Percentiles rank a stretch among this genome's conserved stretches.
phyloP scores from a whole-genome alignment of 106 monocot genomes.

The Chionographis japonica region DNA sequence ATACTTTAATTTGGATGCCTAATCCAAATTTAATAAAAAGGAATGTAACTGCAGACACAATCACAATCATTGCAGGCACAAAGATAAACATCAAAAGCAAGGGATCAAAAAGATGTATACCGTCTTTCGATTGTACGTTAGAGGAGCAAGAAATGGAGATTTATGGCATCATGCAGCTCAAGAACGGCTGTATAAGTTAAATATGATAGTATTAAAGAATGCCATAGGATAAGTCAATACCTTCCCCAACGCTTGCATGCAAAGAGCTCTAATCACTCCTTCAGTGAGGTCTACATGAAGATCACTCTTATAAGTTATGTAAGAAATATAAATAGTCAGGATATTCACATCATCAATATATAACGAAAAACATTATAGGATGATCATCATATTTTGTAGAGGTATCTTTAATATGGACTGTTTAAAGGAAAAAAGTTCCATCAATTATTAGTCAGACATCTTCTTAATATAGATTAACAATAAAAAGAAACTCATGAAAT shows the following conservation, averaged over 20 bases:
- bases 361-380: neutral
- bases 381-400: neutral
- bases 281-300: constrained; percentile 72
- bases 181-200: no score
- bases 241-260: constrained; percentile 83
- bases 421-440: neutral
- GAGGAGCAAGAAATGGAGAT: neutral
- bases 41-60: no score
- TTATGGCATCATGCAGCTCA: neutral
- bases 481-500: neutral
- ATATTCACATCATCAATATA: neutral
- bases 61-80: no score
- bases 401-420: no score
- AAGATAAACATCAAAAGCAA: no score
- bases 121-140: no score
- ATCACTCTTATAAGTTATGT: constrained; percentile 33
- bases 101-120: no score
- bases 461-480: neutral
- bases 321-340: neutral
- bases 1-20: no score
- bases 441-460: neutral
- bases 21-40: no score
- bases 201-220: neutral
- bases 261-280: constrained; percentile 57
- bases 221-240: constrained; percentile 25